Base-by-base conservation (phyloP, 2,329 filamentous ascomycete genomes). In the Tolypocladium tundrense region DNA sequence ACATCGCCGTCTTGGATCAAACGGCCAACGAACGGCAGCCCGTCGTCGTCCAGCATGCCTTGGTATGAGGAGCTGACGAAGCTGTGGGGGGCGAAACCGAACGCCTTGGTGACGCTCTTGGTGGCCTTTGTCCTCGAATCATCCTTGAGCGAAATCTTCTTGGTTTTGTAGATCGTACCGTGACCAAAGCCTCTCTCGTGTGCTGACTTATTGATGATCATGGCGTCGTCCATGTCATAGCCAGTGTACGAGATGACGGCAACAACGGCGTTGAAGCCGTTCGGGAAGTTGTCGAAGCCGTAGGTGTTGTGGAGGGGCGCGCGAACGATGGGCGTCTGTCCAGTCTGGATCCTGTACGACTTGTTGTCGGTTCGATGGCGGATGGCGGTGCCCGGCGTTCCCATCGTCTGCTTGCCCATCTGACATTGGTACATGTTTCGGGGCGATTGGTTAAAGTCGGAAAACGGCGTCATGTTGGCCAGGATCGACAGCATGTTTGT, bases 361-460 rank as follows among this genome's bases (percentile, higher is more conserved):
- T 99, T 99, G 83, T 99, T 97, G 76, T 99, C 94, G 54, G 92
- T 96, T 69, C 94, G 86, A 75, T 95, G 89, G 59, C 85, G 82
- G 62, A 93, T 78, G 2, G 93, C 88, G 9, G 92, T 89, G 59
- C 88, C 92, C 4, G 93, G 91, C 31, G 94, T 97, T 72, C 94
- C 94, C 94, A 99, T 99, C 0, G 93, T 92, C 77, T 99, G 94
- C 73, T 99, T 99, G 77, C 91, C 91, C 94, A 97, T 97, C 79
- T 97, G 94, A 77, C 92, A 97, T 71, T 96, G 90, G 72, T 97
- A 99, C 93, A 97, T 97, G 75, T 99, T 99, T 82, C 94, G 83
- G 1, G 94, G 94, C 16, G 92, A 97, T 73, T 99, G 94, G 75
- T 99, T 99, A 77, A 96, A 96, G 71, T 99, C 91, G 53, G 93